Conservation (phyloP, 1,139 yeast species). For the Candida labiduridarum region DNA sequence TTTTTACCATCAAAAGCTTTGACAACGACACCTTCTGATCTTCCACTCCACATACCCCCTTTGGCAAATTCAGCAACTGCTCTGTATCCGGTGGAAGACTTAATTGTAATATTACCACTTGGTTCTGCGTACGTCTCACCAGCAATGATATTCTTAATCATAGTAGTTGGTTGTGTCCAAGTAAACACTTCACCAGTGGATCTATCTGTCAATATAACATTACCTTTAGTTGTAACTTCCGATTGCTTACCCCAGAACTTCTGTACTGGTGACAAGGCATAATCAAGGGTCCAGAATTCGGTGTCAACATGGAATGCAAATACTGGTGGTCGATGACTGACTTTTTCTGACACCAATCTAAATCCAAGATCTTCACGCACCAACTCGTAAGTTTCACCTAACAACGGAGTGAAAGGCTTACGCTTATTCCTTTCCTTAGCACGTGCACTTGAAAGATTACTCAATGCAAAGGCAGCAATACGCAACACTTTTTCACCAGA, state of each 20-base stretch:
- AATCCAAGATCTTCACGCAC: conserved; percentile 77
- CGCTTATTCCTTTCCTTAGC: conserved; percentile 75
- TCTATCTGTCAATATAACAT: conserved; percentile 55
- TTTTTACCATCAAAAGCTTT: conserved; percentile 47
- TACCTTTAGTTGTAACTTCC: conserved; percentile 79
- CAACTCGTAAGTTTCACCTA: conserved; percentile 85
- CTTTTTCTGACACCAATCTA: conserved; percentile 76
- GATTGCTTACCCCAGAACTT: conserved; percentile 95
- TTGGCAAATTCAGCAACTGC: conserved; percentile 75
- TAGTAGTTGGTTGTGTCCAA: conserved; percentile 83
- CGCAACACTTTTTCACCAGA: conserved; percentile 65
- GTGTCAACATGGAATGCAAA: conserved; percentile 81
- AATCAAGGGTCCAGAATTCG: conserved; percentile 71
- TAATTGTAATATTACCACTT: conserved; percentile 63
- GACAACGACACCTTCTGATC: conserved; percentile 77
- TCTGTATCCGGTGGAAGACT: conserved; percentile 65
- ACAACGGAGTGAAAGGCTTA: conserved; percentile 89
- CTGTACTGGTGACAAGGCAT: conserved; percentile 79
- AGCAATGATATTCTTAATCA: conserved; percentile 84
- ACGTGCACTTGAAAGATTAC: conserved; percentile 69
- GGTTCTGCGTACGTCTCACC: conserved; percentile 98
- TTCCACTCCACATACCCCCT: conserved; percentile 79
- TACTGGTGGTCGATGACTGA: conserved; percentile 78
- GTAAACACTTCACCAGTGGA: conserved; percentile 69
- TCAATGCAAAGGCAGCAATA: conserved; percentile 82